Base-by-base conservation (phyloP, 2,329 filamentous ascomycete species). In the Ilyonectria destructans region DNA sequence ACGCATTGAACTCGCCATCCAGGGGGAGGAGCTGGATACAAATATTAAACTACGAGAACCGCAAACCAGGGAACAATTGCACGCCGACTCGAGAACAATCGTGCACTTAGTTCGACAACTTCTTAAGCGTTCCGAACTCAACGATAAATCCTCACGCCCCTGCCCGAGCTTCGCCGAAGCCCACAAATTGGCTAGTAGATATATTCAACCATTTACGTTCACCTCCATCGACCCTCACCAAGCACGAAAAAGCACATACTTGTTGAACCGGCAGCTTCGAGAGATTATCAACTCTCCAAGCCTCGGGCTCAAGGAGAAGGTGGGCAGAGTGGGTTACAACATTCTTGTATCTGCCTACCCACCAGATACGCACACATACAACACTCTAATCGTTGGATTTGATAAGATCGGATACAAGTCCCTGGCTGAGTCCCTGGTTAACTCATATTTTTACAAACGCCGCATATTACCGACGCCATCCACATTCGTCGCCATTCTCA, bases 311-410 rank as follows among this genome's bases (percentile, higher is more conserved):
- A 80, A 78, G 59, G 80, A 83, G 59, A 80, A 73, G 62, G 75
- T 83, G 31, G 81, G 80, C 46, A 77, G 77, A 45, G 82, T 90
- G 59, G 89, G 87, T 78, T 91, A 91, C 79, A 94, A 93, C 75
- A 81, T 96, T 3, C 84, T 94, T 17, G 82, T 89, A 4, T 90
- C 89, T 2, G 78, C 85, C 2, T 83, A 88, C 19, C 87, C 90
- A 0, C 92, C 93, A 0, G 89, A 89, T 69, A 86, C 93, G 40
- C 85, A 90, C 70, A 94, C 91, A 4, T 94, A 91, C 82, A 95
- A 95, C 75, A 86, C 87, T 13, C 84, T 96, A 29, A 86, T 96
- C 3, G 78, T 88, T n/a, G 88, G 88, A n/a, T 90, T 96, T 58
- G 85, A 87, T 59, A 82, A 84, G 35, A 77, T 86, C 6, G 82